Conservation (phyloP, 108 stramenopile genomes). For the Nitzschia sp. region DNA sequence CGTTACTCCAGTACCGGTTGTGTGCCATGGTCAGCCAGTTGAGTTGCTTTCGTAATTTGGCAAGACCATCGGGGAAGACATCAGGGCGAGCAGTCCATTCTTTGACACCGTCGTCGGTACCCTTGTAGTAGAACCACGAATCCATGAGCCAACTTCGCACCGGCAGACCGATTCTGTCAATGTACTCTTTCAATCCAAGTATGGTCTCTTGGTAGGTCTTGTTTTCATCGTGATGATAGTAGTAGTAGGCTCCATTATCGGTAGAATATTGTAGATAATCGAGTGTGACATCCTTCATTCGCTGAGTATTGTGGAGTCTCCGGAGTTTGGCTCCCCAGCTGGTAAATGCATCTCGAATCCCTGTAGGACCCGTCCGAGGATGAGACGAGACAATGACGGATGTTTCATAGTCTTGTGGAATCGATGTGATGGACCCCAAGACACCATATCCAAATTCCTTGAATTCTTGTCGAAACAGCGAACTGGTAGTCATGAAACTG, state of each 20-base stretch:
- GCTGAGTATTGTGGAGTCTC: conserved; percentile 9
- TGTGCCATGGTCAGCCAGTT: conserved; percentile 30
- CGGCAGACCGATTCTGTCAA: conserved; percentile 13
- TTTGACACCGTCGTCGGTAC: conserved; percentile 27
- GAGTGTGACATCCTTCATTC: conserved; percentile 13
- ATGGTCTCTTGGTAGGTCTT: conserved; percentile 31
- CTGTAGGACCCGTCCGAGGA: conserved; percentile 8
- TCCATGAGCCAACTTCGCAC: conserved; percentile 36
- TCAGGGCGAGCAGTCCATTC: conserved; percentile 40
- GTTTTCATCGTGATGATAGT: conserved; percentile 24
- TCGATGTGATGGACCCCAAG: conserved; percentile 16
- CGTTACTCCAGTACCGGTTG: conserved; percentile 45
- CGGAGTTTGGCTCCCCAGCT: conserved; percentile 12
- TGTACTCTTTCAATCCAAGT: conserved; percentile 16
- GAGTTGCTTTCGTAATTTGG: conserved; percentile 1
- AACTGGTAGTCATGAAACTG: conserved; percentile 5
- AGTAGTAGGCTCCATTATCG: conserved; percentile 57
- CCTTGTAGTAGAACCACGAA: conserved; percentile 48
- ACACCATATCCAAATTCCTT: conserved; percentile 16
- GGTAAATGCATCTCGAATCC: conserved; percentile 21
- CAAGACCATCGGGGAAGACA: conserved; percentile 42
- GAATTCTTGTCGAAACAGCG: conserved; percentile 4
- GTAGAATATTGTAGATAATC: conserved; percentile 33
- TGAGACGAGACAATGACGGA: conserved; percentile 7
- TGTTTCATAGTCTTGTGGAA: conserved; percentile 6